Base-by-base conservation (phyloP, 1,284 basidiomycete species). In the Ganoderma meredithae region DNA sequence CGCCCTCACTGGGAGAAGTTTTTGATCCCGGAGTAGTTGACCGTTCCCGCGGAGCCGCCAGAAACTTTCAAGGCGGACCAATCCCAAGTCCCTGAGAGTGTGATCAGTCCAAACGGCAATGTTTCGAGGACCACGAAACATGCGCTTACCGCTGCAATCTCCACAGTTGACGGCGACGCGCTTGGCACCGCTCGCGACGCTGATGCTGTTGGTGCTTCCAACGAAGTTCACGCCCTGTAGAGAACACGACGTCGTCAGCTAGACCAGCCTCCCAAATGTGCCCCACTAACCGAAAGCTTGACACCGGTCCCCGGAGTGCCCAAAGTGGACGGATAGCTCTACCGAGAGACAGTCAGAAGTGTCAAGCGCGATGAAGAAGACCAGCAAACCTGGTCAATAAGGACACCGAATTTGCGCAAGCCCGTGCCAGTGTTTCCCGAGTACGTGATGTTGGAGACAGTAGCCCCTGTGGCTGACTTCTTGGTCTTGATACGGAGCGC, bases 51-150 rank as follows among this genome's bases (percentile, higher is more conserved):
- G 33, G 71, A 69, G 15, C 86, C 87, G 6, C 87, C 87, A 8
- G 79, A 79, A 12, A 83, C 81, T 60, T 80, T 76, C 60, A 90
- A 79, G 36, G 76, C 77, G 8, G 81, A 77, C 85, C 86, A 90
- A 71, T 87, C 76, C 87, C 88, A 89, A 0, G 77, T 79, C 7
- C 86, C 87, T 80, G 55, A 10, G 15, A 55, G 15, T 17, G 3
- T 52, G 49, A 59, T 65, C 53, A 61, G 58, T 25, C 47, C 1
- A 9, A 7, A 7, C 9, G 36, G 22, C 4, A 10, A 25, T 49
- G n/a, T 2, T 40, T 52, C n/a, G 36, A n/a, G 19, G 47, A 17
- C 2, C 17, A 36, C 31, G n/a, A 25, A 31, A 13, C 25, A 13
- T 31, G 4, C 27, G 72, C 72, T 55, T 36, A 79, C 77, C 78